Percentiles rank a stretch among this genome's conserved stretches.
These are phyloP conservation scores for Takashimella koratensis DNA, from an alignment of 1,284 basidiomycete species.

Conservation along the genomic window DNA sequence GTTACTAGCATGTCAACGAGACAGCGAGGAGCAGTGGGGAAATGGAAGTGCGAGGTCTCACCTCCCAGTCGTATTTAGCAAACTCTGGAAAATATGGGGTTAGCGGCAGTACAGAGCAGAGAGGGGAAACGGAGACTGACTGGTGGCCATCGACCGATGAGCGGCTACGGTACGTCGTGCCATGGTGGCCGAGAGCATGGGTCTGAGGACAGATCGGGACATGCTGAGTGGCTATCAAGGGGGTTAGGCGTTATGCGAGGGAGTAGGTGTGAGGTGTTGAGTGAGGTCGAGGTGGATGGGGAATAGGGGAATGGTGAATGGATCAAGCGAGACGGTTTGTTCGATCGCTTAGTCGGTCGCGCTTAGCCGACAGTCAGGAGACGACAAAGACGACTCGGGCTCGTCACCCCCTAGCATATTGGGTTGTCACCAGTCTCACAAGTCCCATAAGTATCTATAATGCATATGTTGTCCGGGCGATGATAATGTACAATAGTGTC, in stretches of 20 bases:
- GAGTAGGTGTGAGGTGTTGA: neutral
- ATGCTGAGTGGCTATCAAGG: no score
- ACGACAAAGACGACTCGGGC: neutral
- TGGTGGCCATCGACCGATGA: neutral
- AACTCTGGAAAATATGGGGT: constrained; percentile 34
- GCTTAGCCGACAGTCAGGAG: neutral
- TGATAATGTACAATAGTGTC: no score
- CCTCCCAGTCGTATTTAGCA: constrained; percentile 65
- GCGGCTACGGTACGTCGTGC: neutral
- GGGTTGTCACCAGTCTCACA: no score
- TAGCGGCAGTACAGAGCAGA: neutral
- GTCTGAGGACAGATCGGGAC: no score
- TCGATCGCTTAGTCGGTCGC: neutral
- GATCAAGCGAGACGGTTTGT: neutral
- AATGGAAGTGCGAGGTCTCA: neutral
- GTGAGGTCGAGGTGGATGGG: neutral
- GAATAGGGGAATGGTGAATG: neutral
- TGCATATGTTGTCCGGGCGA: no score
- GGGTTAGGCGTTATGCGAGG: neutral
- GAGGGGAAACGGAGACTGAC: neutral
- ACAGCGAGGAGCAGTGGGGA: neutral
- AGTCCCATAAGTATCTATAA: no score
- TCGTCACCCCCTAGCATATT: no score
- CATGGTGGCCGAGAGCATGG: neutral
- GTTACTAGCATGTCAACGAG: no score